Conservation (phyloP, 148 eudicot species). For the Vaccinium corymbosum region DNA sequence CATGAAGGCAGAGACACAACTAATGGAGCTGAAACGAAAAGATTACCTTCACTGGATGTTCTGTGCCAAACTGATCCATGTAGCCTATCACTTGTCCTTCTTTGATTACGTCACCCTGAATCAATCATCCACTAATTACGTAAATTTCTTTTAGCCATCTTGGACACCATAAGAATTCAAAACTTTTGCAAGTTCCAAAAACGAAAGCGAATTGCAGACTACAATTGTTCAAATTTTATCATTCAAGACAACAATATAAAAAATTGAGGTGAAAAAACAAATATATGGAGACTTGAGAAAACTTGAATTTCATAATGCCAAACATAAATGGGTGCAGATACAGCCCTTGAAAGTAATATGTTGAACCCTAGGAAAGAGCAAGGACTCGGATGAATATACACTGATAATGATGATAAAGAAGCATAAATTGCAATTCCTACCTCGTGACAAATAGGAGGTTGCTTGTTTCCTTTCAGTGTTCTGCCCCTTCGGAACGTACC, state of each 20-base stretch:
- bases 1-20: background rate
- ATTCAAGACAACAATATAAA: background rate
- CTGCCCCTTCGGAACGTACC: constrained; percentile 78
- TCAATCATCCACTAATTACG: background rate
- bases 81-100: constrained; percentile 87
- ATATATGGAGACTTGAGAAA: background rate
- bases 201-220: background rate
- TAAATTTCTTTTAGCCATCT: background rate
- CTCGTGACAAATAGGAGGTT: constrained; percentile 74
- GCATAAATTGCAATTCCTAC: constrained; percentile 26
- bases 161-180: background rate
- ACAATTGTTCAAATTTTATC: background rate
- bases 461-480: constrained; percentile 72
- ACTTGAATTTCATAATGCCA: constrained; percentile 6
- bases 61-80: constrained; percentile 79
- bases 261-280: background rate
- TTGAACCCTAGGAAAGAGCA: background rate
- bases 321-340: background rate
- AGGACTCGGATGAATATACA: background rate
- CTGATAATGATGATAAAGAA: background rate
- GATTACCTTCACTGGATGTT: constrained; percentile 78
- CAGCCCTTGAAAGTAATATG: background rate
- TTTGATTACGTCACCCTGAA: constrained; percentile 81
- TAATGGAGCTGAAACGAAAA: constrained; percentile 11
- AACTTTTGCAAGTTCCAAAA: background rate